These are phyloP conservation scores for Suillus subalutaceus DNA, from an alignment of 768 basidiomycete species.

Conservation along the genomic window DNA sequence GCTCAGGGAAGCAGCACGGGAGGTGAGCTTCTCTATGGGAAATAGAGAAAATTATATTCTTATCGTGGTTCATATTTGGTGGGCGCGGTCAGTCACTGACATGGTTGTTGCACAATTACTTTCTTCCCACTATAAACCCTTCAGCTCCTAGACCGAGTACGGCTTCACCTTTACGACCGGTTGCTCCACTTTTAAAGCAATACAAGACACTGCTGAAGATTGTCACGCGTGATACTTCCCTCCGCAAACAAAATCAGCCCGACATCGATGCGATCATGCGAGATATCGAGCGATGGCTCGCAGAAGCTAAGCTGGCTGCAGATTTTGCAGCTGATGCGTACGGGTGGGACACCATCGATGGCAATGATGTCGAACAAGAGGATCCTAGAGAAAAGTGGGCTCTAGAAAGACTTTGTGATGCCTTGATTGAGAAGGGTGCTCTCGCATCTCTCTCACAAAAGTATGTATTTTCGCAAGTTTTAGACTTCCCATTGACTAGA, in stretches of 20 bases:
- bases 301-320: slow-evolving; percentile 69
- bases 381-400: slow-evolving; percentile 68
- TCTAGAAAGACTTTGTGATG: slow-evolving; percentile 66
- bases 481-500: slow-evolving; percentile 11
- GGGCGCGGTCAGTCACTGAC: slow-evolving; percentile 59
- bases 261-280: slow-evolving; percentile 54
- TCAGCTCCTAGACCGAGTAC: slow-evolving; percentile 38
- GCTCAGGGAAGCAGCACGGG: slow-evolving; percentile 72
- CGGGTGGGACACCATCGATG: slow-evolving; percentile 45
- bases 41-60: slow-evolving; percentile 6
- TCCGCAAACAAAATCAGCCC: slow-evolving; percentile 51
- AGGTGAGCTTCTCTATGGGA: slow-evolving; percentile 47
- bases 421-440: slow-evolving; percentile 67
- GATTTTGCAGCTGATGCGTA: slow-evolving; percentile 48
- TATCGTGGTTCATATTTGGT: slow-evolving; percentile 11
- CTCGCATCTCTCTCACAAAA: slow-evolving; percentile 85
- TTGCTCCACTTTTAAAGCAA: slow-evolving; percentile 67
- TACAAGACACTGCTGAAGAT: slow-evolving; percentile 75
- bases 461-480: slow-evolving; percentile 43
- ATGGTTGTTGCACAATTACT: slow-evolving; percentile 88
- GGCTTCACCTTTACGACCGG: slow-evolving; percentile 48
- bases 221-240: slow-evolving; percentile 64
- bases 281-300: slow-evolving; percentile 78
- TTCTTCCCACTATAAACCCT: slow-evolving; percentile 72
- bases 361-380: slow-evolving; percentile 36